Conservation (phyloP, 805 yeast species). For the Priceomyces medius region DNA sequence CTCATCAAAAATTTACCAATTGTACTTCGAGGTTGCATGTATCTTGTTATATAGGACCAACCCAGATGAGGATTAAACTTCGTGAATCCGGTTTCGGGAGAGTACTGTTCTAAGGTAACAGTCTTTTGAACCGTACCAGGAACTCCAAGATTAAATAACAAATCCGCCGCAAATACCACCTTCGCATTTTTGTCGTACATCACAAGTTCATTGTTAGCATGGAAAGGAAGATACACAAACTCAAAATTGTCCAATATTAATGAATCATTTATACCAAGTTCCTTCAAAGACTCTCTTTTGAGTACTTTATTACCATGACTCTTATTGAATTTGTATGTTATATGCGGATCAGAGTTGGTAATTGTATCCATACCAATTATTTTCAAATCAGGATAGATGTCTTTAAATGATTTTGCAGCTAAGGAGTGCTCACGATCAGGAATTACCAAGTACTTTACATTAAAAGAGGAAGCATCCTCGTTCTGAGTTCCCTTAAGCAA, state of each 20-base stretch:
- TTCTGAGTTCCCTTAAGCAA: constrained; percentile 31
- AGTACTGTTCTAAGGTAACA: constrained; percentile 40
- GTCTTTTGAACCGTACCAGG: constrained; percentile 23
- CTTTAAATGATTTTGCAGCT: constrained; percentile 56
- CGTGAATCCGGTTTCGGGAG: constrained; percentile 37
- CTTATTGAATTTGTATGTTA: constrained; percentile 42
- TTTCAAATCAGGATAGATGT: constrained; percentile 48
- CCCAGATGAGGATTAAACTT: constrained; percentile 46
- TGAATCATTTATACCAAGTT: constrained; percentile 36
- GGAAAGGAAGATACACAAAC: constrained; percentile 56
- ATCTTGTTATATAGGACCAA: constrained; percentile 37
- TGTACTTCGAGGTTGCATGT: constrained; percentile 39
- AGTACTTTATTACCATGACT: constrained; percentile 33
- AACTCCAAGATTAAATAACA: constrained; percentile 57
- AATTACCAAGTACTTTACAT: constrained; percentile 51
- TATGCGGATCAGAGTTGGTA: constrained; percentile 30
- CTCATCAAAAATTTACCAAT: constrained; percentile 33
- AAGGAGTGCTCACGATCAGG: constrained; percentile 68
- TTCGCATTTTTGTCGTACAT: constrained; percentile 47
- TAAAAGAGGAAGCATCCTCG: constrained; percentile 27
- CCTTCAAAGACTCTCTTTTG: constrained; percentile 20
- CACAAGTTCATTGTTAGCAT: constrained; percentile 59
- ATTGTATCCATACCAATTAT: constrained; percentile 53
- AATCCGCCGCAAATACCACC: constrained; percentile 58
- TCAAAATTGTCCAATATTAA: constrained; percentile 45